phyloP scores from a whole-genome alignment of 306 rosid species.

The Pueraria montana region DNA sequence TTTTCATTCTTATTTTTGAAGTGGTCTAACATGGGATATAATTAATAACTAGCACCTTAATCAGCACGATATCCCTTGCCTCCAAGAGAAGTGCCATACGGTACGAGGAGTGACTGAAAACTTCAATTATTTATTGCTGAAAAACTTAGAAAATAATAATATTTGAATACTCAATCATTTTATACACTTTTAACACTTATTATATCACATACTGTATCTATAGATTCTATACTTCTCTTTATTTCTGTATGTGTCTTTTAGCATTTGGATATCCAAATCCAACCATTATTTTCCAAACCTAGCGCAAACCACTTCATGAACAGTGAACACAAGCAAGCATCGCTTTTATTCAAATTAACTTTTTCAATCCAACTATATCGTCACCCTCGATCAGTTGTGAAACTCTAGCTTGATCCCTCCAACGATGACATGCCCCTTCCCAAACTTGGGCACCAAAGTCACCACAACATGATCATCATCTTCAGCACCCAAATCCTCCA shows the following conservation, averaged over 20 bases:
- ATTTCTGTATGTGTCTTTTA: no score
- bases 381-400: not conserved
- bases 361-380: not conserved
- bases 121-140: no score
- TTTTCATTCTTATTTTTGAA: not conserved
- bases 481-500: constrained; percentile 85
- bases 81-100: not conserved
- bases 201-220: no score
- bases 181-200: no score
- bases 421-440: constrained; percentile 58
- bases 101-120: no score
- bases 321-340: not conserved
- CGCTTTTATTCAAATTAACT: not conserved
- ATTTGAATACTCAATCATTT: no score
- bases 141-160: no score
- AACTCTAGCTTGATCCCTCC: constrained; percentile 63
- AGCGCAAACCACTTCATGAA: not conserved
- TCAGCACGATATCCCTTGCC: not conserved
- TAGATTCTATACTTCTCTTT: no score
- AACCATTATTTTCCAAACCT: not conserved
- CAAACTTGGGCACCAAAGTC: constrained; percentile 76
- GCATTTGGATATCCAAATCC: no score
- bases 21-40: not conserved
- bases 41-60: not conserved
- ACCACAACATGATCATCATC: constrained; percentile 76